These are phyloP conservation scores for Berberis thunbergii DNA, from an alignment of 164 flowering plant genomes.

Conservation along the genomic window DNA sequence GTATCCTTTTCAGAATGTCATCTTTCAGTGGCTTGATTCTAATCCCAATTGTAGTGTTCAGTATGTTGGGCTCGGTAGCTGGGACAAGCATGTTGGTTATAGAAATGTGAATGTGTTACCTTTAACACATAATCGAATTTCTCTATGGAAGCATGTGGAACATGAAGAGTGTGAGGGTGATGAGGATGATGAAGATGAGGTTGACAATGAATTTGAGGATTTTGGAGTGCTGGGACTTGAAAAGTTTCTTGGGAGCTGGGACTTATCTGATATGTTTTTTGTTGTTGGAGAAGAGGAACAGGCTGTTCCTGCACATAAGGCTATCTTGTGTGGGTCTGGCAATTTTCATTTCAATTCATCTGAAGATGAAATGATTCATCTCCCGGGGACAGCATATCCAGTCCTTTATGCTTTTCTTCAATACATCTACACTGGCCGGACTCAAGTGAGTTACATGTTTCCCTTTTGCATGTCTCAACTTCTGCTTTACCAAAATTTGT, in stretches of 20 bases:
- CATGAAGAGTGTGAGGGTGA: conserved; percentile 28
- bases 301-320: conserved; percentile 77
- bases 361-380: no score
- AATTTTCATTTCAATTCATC: no score
- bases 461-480: no score
- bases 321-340: conserved; percentile 45
- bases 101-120: no score
- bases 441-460: no score
- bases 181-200: conserved; percentile 40
- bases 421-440: no score
- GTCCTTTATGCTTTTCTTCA: no score
- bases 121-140: no score
- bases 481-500: no score
- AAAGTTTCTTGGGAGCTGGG: conserved; percentile 79
- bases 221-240: conserved; percentile 53
- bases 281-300: conserved; percentile 38
- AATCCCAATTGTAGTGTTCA: conserved; percentile 78
- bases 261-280: conserved; percentile 43
- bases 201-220: conserved; percentile 26
- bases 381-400: no score
- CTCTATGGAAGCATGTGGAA: conserved; percentile 59
- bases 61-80: conserved; percentile 18
- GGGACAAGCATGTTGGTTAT: no score
- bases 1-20: no score
- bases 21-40: conserved; percentile 28